Evolutionary conservation across 345 rosid genomes (phyloP), one percentile per base, ranked within the genome.

Genomic region (Euphorbia lathyris): DNA sequence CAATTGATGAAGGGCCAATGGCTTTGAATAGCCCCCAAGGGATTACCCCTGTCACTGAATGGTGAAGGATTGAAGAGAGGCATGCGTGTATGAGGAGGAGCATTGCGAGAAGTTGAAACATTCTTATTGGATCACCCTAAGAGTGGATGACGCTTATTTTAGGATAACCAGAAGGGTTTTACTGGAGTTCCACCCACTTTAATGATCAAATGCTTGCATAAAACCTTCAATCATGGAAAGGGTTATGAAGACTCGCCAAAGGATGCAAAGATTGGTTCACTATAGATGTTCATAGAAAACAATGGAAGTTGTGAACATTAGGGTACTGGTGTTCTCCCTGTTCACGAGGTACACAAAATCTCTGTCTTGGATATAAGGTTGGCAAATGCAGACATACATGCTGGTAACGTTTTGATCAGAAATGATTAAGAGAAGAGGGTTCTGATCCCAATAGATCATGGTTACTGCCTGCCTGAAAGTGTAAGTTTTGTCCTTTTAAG

Each of bases 331-430:
- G 80, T 76, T 50, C 90, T 92, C 70, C 90, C n/a, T n/a, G n/a
- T n/a, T n/a, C n/a, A n/a, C n/a, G n/a, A n/a, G n/a, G n/a, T n/a
- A n/a, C n/a, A n/a, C 77, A 92, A 88, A 87, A 92, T 92, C 63
- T 86, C 91, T 0, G 94, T 92, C 75, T 67, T 90, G 79, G 98
- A 92, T 81, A 86, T 92, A 57, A 92, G 98, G 78, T 78, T 92
- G 84, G 98, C 96, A 48, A 92, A 92, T 84, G 85, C 96, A 22
- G 96, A 90, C 80, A 86, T 96, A 47, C 96, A 92, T 47, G 90
- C 88, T 59, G 98, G 98, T 64, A 92, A 92, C 79, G 88, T 92
- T 76, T 72, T 92, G 86, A 76, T 92, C 67, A n/a, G n/a, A n/a
- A n/a, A n/a, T n/a, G n/a, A n/a, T n/a, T n/a, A n/a, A n/a, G n/a